phyloP scores from a whole-genome alignment of 768 basidiomycete species.

The Suillus cothurnatus region DNA sequence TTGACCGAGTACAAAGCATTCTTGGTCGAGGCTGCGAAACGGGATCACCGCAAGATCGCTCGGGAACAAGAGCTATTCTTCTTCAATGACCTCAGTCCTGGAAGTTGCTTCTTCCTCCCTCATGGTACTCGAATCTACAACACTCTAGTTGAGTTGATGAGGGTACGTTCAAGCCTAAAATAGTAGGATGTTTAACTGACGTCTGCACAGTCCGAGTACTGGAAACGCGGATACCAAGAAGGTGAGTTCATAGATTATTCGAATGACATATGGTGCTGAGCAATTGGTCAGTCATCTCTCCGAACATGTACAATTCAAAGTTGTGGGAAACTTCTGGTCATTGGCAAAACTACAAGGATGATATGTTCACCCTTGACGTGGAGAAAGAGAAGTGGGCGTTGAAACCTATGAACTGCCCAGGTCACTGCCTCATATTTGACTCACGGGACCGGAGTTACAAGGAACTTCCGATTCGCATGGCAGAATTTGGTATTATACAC shows the following conservation, averaged over 20 bases:
- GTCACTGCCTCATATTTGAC: constrained; percentile 95
- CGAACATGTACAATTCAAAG: constrained; percentile 96
- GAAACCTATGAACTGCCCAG: constrained; percentile 99
- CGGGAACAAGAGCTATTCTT: constrained; percentile 99
- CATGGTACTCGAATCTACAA: constrained; percentile 98
- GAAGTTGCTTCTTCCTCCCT: constrained; percentile 95
- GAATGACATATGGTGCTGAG: constrained; percentile 6
- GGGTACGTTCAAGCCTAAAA: constrained; percentile 51
- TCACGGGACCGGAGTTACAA: constrained; percentile 91
- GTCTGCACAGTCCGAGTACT: constrained; percentile 75
- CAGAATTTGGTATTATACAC: constrained; percentile 97
- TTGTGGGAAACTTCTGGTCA: constrained; percentile 99
- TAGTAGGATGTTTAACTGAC: constrained; percentile 12
- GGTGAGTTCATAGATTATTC: constrained; percentile 41
- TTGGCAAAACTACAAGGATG: constrained; percentile 97
- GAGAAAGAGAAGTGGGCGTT: constrained; percentile 97
- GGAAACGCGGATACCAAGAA: constrained; percentile 95
- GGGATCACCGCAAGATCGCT: constrained; percentile 96
- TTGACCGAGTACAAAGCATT: constrained; percentile 93
- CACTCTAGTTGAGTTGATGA: constrained; percentile 85
- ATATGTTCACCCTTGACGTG: constrained; percentile 93
- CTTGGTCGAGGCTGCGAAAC: constrained; percentile 96
- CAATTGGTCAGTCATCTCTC: constrained; percentile 76
- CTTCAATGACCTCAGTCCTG: constrained; percentile 96
- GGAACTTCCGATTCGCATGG: constrained; percentile 96